A percentile compares a stretch with the other conserved stretches of the same genome.
phyloP scores from a whole-genome alignment of 2,329 filamentous ascomycete genomes.

The Penicillium expansum region DNA sequence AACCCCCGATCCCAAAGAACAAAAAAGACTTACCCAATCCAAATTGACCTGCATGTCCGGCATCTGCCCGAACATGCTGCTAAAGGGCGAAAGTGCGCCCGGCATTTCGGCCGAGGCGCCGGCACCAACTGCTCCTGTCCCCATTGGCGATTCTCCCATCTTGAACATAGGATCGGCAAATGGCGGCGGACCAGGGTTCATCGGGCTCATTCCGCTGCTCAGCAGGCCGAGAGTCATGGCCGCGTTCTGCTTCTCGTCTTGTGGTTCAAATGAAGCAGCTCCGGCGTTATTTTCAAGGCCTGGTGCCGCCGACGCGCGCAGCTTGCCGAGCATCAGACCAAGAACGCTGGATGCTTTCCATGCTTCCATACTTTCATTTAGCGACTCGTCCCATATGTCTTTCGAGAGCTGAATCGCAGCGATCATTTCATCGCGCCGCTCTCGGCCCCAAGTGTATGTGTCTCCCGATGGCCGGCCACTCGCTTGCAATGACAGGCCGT shows the following conservation, averaged over 20 bases:
- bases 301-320: constrained; percentile 46
- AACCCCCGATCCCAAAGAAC: not conserved
- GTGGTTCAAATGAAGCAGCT: constrained; percentile 35
- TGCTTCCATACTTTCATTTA: constrained; percentile 79
- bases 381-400: constrained; percentile 75
- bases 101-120: constrained; percentile 35
- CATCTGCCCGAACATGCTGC: constrained; percentile 53
- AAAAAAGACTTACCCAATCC: constrained; percentile 58
- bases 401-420: constrained; percentile 67
- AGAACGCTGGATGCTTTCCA: constrained; percentile 80
- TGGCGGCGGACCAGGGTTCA: constrained; percentile 31
- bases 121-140: constrained; percentile 21
- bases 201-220: constrained; percentile 59
- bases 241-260: constrained; percentile 61
- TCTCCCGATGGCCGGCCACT: constrained; percentile 37
- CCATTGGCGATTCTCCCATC: constrained; percentile 30
- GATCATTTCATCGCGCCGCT: constrained; percentile 69
- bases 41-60: constrained; percentile 57
- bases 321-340: constrained; percentile 79
- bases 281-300: constrained; percentile 26
- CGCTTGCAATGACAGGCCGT: constrained; percentile 42
- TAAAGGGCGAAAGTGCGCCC: constrained; percentile 53
- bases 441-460: constrained; percentile 48
- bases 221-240: constrained; percentile 70
- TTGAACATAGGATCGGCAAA: constrained; percentile 33